A percentile compares a stretch with the other conserved stretches of the same genome.
phyloP scores from a whole-genome alignment of 148 eudicot species.

The Cornus controversa region DNA sequence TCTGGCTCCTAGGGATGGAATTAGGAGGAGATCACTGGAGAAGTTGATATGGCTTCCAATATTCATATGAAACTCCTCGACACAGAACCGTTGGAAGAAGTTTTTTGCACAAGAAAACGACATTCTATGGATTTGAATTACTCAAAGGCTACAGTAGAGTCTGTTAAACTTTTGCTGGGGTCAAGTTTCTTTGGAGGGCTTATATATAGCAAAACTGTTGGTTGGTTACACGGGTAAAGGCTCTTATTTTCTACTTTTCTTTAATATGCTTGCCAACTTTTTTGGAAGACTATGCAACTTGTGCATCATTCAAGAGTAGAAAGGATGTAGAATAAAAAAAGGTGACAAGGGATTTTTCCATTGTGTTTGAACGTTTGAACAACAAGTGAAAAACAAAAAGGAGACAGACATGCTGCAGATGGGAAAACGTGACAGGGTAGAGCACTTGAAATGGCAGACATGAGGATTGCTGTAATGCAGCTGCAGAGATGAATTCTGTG shows the following conservation, averaged over 20 bases:
- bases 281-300: slow-evolving; percentile 14
- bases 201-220: slow-evolving; percentile 25
- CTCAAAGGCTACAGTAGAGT: slow-evolving; percentile 7
- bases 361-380: slow-evolving; percentile 9
- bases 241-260: not conserved
- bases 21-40: slow-evolving; percentile 58
- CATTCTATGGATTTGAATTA: slow-evolving; percentile 29
- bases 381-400: slow-evolving; percentile 7
- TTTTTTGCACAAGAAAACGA: slow-evolving; percentile 36
- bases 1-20: slow-evolving; percentile 81
- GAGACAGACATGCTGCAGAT: not conserved
- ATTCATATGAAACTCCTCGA: slow-evolving; percentile 45
- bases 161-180: slow-evolving; percentile 1
- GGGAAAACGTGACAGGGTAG: slow-evolving; percentile 4
- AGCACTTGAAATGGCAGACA: slow-evolving; percentile 29
- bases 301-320: slow-evolving; percentile 5
- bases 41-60: slow-evolving; percentile 41
- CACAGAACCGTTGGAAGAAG: slow-evolving; percentile 48
- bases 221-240: slow-evolving; percentile 17
- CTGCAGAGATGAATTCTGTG: not conserved
- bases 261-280: slow-evolving; percentile 2
- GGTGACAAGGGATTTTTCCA: slow-evolving; percentile 22
- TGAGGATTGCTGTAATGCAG: slow-evolving; percentile 22
- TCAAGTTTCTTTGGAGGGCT: slow-evolving; percentile 13
- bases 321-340: slow-evolving; percentile 9